phyloP scores from a whole-genome alignment of 1,284 basidiomycete species.

The Apiotrichum porosum region DNA sequence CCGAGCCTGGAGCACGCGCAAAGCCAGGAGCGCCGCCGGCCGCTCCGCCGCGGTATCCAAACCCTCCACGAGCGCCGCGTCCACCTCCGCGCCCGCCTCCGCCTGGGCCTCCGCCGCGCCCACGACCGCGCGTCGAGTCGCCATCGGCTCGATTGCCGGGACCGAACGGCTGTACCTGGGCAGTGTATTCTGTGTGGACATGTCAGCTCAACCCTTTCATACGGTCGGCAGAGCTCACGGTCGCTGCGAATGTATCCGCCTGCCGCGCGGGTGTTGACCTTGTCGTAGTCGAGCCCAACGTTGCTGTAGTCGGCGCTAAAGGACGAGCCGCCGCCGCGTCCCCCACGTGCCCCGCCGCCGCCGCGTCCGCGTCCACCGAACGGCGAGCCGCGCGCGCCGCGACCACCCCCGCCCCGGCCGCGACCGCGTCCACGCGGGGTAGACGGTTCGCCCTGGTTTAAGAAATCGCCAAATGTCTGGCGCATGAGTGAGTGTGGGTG shows the following conservation, averaged over 20 bases:
- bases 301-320: slow-evolving; percentile 40
- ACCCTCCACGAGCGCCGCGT: slow-evolving; percentile 2
- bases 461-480: slow-evolving; percentile 36
- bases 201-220: no score
- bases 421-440: slow-evolving; percentile 27
- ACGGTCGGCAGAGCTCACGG: no score
- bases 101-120: no score
- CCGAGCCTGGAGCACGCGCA: no score
- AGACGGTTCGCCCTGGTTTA: slow-evolving; percentile 23
- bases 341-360: slow-evolving; percentile 10
- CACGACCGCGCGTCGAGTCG: slow-evolving; percentile 4
- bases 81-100: no score
- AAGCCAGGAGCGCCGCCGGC: no score
- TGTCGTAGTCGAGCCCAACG: slow-evolving; percentile 40
- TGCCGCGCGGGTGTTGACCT: slow-evolving; percentile 32
- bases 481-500: background rate
- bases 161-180: slow-evolving; percentile 28
- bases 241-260: slow-evolving; percentile 28
- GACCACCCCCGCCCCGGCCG: slow-evolving; percentile 14
- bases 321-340: slow-evolving; percentile 15
- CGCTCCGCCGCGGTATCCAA: background rate
- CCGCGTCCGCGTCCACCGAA: slow-evolving; percentile 6
- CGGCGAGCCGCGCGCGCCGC: slow-evolving; percentile 1
- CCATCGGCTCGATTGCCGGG: no score
- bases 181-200: slow-evolving; percentile 15